Evolutionary conservation across 108 stramenopile genomes (phyloP).

Genomic region (Heterococcus sp.): DNA sequence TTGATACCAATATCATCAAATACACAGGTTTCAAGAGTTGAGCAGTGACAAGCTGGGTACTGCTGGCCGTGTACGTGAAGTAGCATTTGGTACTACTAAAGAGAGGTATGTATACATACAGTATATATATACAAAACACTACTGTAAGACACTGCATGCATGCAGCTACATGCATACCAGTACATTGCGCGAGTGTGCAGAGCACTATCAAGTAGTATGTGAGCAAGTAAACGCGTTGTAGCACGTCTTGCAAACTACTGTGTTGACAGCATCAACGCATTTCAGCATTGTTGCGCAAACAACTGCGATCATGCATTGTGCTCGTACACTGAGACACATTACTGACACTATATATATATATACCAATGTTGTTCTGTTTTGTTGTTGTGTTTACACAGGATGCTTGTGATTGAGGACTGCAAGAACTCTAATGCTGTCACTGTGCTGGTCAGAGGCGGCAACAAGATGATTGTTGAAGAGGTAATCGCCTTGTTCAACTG

Average conservation of each 20-base stretch:
- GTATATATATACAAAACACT: not conserved
- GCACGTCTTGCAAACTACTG: too few relatives aligned
- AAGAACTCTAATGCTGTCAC: conserved; percentile 93
- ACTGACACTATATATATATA: too few relatives aligned
- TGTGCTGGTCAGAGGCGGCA: conserved; percentile 93
- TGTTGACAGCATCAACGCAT: too few relatives aligned
- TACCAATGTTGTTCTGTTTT: not conserved
- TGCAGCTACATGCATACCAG: conserved; percentile 93
- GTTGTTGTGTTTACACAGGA: conserved; percentile 41
- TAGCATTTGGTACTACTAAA: conserved; percentile 91
- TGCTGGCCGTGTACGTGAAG: conserved; percentile 86
- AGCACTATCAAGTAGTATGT: too few relatives aligned
- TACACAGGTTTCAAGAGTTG: conserved; percentile 77
- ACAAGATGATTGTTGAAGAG: conserved; percentile 99
- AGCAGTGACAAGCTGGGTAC: conserved; percentile 88
- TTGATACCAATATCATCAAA: too few relatives aligned
- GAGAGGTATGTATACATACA: conserved; percentile 48
- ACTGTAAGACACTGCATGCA: conserved; percentile 75
- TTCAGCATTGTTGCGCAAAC: too few relatives aligned
- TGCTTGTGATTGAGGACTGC: conserved; percentile 95
- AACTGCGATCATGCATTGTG: too few relatives aligned
- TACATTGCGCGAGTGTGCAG: conserved; percentile 82
- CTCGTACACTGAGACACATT: too few relatives aligned
- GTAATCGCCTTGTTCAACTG: not conserved
- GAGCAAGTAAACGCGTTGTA: too few relatives aligned